Evolutionary conservation across 495 filamentous ascomycete genomes (phyloP).

Genomic region (Aspergillus cavernicola): DNA sequence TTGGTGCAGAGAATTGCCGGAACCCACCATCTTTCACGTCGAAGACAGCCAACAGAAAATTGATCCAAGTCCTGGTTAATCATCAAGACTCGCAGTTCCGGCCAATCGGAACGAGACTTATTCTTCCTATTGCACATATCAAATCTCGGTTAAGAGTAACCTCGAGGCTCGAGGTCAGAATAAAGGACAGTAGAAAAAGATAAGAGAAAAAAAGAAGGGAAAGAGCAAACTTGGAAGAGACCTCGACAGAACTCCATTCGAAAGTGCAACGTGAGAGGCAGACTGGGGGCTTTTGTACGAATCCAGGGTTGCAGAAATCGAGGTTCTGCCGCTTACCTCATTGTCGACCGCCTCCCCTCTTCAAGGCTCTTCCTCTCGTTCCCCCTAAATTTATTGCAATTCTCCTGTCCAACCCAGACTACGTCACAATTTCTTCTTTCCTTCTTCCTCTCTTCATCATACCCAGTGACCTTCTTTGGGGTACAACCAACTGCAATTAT

Average conservation of each 20-base stretch:
- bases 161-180: no score
- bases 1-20: slow-evolving; percentile 25
- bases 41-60: slow-evolving; percentile 10
- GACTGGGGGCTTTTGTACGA: slow-evolving; percentile 22
- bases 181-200: background rate
- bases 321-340: slow-evolving; percentile 21
- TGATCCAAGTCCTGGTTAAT: slow-evolving; percentile 7
- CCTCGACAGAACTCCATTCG: background rate
- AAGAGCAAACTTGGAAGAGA: background rate
- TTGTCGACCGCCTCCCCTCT: slow-evolving; percentile 26
- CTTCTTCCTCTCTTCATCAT: slow-evolving; percentile 15
- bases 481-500: slow-evolving; percentile 7
- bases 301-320: slow-evolving; percentile 24
- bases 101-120: background rate
- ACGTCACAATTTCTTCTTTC: slow-evolving; percentile 35
- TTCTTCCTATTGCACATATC: slow-evolving; percentile 2
- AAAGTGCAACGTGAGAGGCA: slow-evolving; percentile 20
- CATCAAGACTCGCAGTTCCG: slow-evolving; percentile 9
- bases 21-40: slow-evolving; percentile 23
- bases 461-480: slow-evolving; percentile 10
- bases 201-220: background rate
- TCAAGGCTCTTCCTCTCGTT: background rate
- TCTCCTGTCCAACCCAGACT: slow-evolving; percentile 28
- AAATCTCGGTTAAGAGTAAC: background rate
- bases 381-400: slow-evolving; percentile 20